phyloP scores from a whole-genome alignment of 345 rosid species.

The Diplotaxis tenuifolia region DNA sequence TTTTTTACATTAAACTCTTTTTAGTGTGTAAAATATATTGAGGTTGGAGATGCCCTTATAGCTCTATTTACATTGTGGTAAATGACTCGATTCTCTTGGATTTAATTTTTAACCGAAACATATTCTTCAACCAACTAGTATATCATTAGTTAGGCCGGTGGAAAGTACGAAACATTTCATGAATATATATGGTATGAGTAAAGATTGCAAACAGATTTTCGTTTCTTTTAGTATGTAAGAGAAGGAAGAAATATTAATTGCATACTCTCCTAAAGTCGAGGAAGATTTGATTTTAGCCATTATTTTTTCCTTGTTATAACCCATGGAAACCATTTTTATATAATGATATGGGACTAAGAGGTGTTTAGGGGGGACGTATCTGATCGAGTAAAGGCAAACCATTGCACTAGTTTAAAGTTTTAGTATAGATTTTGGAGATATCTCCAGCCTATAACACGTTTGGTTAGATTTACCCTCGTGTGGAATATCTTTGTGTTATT shows the following conservation, averaged over 20 bases:
- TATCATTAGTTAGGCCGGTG: background rate
- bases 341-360: background rate
- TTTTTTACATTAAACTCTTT: too few relatives aligned
- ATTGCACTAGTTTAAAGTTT: conserved; percentile 15
- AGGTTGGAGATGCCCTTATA: too few relatives aligned
- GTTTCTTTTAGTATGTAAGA: background rate
- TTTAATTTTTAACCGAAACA: background rate
- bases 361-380: conserved; percentile 18
- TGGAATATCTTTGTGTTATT: conserved; percentile 14
- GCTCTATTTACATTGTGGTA: background rate
- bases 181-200: background rate
- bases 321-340: background rate
- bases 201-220: background rate
- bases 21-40: too few relatives aligned
- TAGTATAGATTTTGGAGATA: conserved; percentile 21
- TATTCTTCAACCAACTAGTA: background rate
- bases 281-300: conserved; percentile 28
- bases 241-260: background rate
- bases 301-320: background rate
- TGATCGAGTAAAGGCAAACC: conserved; percentile 26
- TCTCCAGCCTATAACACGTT: conserved; percentile 38
- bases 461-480: conserved; percentile 37
- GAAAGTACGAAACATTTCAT: background rate
- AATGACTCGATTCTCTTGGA: background rate
- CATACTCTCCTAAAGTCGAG: conserved; percentile 9